These are phyloP conservation scores for Xylaria scruposa DNA, from an alignment of 495 filamentous ascomycete species.

Conservation along the genomic window DNA sequence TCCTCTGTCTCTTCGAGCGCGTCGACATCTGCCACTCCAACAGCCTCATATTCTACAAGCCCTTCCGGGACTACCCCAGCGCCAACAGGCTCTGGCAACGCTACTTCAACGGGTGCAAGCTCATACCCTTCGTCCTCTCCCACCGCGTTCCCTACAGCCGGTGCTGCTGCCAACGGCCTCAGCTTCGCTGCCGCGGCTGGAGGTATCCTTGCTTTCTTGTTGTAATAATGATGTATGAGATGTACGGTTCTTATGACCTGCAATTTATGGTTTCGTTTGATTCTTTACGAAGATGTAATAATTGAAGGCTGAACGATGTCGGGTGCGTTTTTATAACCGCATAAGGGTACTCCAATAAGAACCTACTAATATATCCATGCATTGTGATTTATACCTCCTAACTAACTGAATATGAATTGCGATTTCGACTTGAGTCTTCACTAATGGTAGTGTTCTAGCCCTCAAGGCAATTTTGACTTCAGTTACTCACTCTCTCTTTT, in stretches of 20 bases:
- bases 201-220: constrained; percentile 35
- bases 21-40: constrained; percentile 6
- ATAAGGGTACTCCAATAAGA: too few relatives aligned
- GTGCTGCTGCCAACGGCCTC: constrained; percentile 27
- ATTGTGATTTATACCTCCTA: background rate
- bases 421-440: background rate
- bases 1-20: constrained; percentile 10
- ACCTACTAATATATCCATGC: background rate
- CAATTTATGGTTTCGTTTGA: background rate
- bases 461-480: too few relatives aligned
- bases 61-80: background rate
- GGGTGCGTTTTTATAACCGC: too few relatives aligned
- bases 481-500: too few relatives aligned
- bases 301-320: background rate
- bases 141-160: constrained; percentile 19
- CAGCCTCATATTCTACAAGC: background rate
- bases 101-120: background rate
- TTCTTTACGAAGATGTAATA: background rate
- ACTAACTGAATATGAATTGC: background rate
- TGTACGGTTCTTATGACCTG: background rate
- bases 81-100: background rate
- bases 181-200: constrained; percentile 34
- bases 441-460: too few relatives aligned
- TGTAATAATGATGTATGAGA: constrained; percentile 7
- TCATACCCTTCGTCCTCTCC: background rate